Base-by-base conservation (phyloP, 805 yeast genomes). In the Candida tibetensis region DNA sequence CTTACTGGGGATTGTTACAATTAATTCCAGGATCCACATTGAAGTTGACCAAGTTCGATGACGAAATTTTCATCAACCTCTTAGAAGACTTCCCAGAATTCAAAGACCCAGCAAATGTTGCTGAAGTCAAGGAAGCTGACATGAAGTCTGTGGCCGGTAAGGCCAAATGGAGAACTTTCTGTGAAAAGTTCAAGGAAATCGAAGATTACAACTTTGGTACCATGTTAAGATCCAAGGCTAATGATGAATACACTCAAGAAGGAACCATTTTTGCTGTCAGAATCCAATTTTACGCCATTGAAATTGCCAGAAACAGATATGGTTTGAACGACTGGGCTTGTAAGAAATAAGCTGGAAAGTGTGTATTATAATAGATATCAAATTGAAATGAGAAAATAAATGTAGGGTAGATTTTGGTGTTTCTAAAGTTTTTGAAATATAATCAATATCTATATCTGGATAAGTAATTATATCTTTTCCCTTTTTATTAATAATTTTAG, bases 181-280 rank as follows among this genome's bases (percentile, higher is more conserved):
- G 91, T 66, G 85, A 82, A 55, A 70, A 77, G 45, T 93, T 88
- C 68, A 95, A 93, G 58, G 76, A 81, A 38, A 75, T 93, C 41
- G 93, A 85, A 45, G 98, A 93, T 65, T 93, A 76, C 69, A 93
- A 93, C 67, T 93, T 93, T 60, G 99, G 99, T 46, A 90, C 98
- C 13, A 71, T 93, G 50, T 70, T 93, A 53, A 82, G 99, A 72
- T 66, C 77, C n/a, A 80, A 77, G 47, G 61, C 85, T 26, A 60
- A 66, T 32, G 82, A 72, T 21, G 96, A 87, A 62, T 93, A 93
- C 63, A 77, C 78, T 33, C 87, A 91, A 66, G 77, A 80, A 32
- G 80, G 83, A 41, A 86, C 98, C 32, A 85, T 89, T 37, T 91
- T 93, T 52, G 96, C 73, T 8, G 93, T 91, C 42, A 82, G 98